Evolutionary conservation across 2,329 filamentous ascomycete species (phyloP), one percentile per base, ranked within the genome.

Genomic region (Colletotrichum sp.): DNA sequence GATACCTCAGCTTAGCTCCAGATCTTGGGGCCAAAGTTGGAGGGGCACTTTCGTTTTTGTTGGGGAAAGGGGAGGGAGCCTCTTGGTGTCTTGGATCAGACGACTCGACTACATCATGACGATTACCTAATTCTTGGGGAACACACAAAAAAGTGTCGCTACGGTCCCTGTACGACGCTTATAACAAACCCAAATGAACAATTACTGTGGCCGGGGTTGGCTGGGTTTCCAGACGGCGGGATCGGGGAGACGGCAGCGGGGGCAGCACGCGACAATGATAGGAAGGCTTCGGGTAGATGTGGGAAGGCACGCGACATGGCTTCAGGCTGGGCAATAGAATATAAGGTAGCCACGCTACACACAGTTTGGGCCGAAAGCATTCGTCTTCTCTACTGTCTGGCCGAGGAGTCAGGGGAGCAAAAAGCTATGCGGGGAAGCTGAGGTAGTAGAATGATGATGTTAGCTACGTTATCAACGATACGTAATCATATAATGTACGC

Each of bases 21-120:
- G 66, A 62, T 70, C 11, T 27, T 33, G 33, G 68, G 70, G 54
- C 18, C 34, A 34, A 21, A 34, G 54, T 16, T 27, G 65, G 67
- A 70, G 66, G 43, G 54, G 36, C 8, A 21, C 31, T 38, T 11
- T 24, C 67, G 54, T 34, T 70, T 73, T 70, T 73, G 71, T 73
- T 73, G 71, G 71, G 70, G 67, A 59, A 66, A 61, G 31, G 38
- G 55, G 18, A 27, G 31, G 61, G n/a, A 27, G 38, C 63, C 59
- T 21, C 15, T 51, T 64, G 33, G 9, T 47, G 38, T 63, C 34
- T 65, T n/a, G 36, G 66, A 66, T 65, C 59, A 38, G 66, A 65
- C 34, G 70, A 57, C 57, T 58, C 13, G 16, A 43, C 31, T n/a
- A 33, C 15, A 16, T 33, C 43, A 24, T 21, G n/a, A 51, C 43